phyloP scores from a whole-genome alignment of 2,329 filamentous ascomycete species.

The Epichloe scottii region DNA sequence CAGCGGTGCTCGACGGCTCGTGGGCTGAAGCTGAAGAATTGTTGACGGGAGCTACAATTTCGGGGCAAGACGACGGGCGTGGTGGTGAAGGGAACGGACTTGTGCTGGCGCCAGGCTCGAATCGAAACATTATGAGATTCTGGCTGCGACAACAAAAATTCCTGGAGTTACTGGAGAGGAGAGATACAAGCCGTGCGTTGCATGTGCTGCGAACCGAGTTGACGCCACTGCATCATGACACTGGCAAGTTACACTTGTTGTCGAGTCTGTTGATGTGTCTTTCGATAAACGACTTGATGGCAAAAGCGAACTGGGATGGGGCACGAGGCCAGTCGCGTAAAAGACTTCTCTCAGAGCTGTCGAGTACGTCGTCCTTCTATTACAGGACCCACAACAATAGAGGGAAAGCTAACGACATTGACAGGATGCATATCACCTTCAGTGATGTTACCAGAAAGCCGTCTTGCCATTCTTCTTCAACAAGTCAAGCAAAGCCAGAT shows the following conservation, averaged over 20 bases:
- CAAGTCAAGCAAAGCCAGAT: slow-evolving; percentile 80
- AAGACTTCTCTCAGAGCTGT: slow-evolving; percentile 65
- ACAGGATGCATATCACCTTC: slow-evolving; percentile 83
- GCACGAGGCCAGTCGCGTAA: slow-evolving; percentile 63
- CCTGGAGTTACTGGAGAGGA: slow-evolving; percentile 70
- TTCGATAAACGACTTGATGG: slow-evolving; percentile 61
- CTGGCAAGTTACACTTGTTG: slow-evolving; percentile 63
- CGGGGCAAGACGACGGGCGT: slow-evolving; percentile 18
- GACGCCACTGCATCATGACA: slow-evolving; percentile 73
- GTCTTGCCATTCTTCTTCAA: slow-evolving; percentile 67
- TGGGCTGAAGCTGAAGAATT: slow-evolving; percentile 81
- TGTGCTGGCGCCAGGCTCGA: slow-evolving; percentile 61
- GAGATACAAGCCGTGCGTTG: slow-evolving; percentile 62
- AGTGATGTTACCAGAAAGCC: slow-evolving; percentile 90
- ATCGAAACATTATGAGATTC: slow-evolving; percentile 73
- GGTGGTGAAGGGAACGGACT: slow-evolving; percentile 42
- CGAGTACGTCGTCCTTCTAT: slow-evolving; percentile 43
- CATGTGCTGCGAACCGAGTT: slow-evolving; percentile 78
- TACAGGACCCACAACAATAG: not conserved
- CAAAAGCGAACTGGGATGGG: slow-evolving; percentile 75
- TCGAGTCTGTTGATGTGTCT: slow-evolving; percentile 87
- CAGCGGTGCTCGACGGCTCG: slow-evolving; percentile 63
- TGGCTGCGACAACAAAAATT: slow-evolving; percentile 89
- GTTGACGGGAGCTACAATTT: slow-evolving; percentile 42
- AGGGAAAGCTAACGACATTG: not conserved